A percentile compares a stretch with the other conserved stretches of the same genome.
phyloP scores from a whole-genome alignment of 257 asterid species.

The Coffea canephora region DNA sequence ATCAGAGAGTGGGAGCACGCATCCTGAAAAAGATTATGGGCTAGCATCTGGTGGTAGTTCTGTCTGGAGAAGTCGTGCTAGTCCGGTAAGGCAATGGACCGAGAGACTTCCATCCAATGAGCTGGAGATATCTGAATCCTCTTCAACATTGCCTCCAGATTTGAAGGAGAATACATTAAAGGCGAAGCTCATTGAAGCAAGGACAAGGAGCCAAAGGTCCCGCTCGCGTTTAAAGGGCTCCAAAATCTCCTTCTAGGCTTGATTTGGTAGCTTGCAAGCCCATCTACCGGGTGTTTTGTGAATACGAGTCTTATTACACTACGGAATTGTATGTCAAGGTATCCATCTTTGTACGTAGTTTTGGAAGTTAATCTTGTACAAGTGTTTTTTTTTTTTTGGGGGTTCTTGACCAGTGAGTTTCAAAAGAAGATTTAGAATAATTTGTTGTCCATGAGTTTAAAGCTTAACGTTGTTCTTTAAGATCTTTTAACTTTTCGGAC shows the following conservation, averaged over 20 bases:
- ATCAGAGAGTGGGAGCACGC: constrained; percentile 58
- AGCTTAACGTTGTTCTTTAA: background rate
- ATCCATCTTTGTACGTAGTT: background rate
- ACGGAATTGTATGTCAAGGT: background rate
- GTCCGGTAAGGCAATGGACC: constrained; percentile 79
- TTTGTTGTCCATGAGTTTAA: background rate
- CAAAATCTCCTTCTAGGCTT: constrained; percentile 40
- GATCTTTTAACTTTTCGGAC: too few species aligned
- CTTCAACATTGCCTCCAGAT: constrained; percentile 61
- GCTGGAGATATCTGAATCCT: constrained; percentile 41
- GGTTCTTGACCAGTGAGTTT: background rate
- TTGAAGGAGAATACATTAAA: constrained; percentile 62
- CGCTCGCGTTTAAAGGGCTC: constrained; percentile 73
- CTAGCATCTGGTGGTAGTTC: constrained; percentile 41
- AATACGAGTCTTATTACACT: constrained; percentile 21
- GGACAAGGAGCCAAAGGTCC: constrained; percentile 68
- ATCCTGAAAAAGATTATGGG: constrained; percentile 47
- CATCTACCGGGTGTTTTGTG: constrained; percentile 22
- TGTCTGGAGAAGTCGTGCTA: constrained; percentile 64
- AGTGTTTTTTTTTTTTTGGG: background rate
- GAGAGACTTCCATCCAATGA: constrained; percentile 63
- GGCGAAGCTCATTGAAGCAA: constrained; percentile 76
- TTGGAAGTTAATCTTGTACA: constrained; percentile 11
- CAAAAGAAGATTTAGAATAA: background rate
- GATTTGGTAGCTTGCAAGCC: constrained; percentile 12